These are phyloP conservation scores for Tetrapyrgos nigripes DNA, from an alignment of 1,284 basidiomycete species.

Conservation along the genomic window DNA sequence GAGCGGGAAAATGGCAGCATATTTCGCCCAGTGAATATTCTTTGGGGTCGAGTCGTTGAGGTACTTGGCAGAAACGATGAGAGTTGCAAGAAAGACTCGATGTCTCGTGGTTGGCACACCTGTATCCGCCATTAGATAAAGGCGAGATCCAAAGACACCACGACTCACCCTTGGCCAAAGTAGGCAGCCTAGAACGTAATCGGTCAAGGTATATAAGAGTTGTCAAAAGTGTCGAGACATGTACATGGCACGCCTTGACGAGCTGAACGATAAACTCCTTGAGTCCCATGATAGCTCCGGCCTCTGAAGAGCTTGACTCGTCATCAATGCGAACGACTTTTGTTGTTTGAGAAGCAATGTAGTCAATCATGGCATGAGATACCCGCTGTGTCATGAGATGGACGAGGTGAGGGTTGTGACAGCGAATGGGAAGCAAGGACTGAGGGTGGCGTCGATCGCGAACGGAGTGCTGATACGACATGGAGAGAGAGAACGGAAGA, in stretches of 20 bases:
- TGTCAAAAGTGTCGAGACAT: slow-evolving; percentile 90
- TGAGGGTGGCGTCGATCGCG: slow-evolving; percentile 59
- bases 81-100: slow-evolving; percentile 93
- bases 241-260: slow-evolving; percentile 88
- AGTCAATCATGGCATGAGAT: slow-evolving; percentile 81
- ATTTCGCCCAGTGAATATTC: slow-evolving; percentile 92
- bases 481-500: slow-evolving; percentile 26
- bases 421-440: slow-evolving; percentile 70
- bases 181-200: slow-evolving; percentile 81
- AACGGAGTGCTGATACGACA: slow-evolving; percentile 24
- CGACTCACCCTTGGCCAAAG: slow-evolving; percentile 83
- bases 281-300: slow-evolving; percentile 55
- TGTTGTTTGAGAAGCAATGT: slow-evolving; percentile 72
- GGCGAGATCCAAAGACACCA: slow-evolving; percentile 11
- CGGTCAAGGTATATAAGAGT: slow-evolving; percentile 95
- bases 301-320: slow-evolving; percentile 26
- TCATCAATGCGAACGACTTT: slow-evolving; percentile 69
- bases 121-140: slow-evolving; percentile 31
- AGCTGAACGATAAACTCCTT: slow-evolving; percentile 90
- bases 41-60: slow-evolving; percentile 96
- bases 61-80: slow-evolving; percentile 98
- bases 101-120: slow-evolving; percentile 93
- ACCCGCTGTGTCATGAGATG: slow-evolving; percentile 81
- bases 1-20: slow-evolving; percentile 78
- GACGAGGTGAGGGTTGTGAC: slow-evolving; percentile 81